These are phyloP conservation scores for Apiospora hydei DNA, from an alignment of 2,329 filamentous ascomycete genomes.

Conservation along the genomic window DNA sequence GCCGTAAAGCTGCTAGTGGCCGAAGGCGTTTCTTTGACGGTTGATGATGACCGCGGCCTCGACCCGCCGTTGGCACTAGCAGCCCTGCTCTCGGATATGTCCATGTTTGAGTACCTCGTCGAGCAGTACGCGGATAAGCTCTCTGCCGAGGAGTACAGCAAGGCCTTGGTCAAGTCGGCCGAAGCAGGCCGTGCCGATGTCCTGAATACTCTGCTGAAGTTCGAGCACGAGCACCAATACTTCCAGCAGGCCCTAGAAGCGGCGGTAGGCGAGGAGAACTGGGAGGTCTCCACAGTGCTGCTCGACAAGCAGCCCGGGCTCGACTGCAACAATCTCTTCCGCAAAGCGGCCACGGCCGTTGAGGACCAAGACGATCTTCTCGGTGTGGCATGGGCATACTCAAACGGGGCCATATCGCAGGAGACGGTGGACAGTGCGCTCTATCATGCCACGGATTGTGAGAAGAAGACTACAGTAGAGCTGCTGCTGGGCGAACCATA, in stretches of 20 bases:
- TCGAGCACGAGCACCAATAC: slow-evolving; percentile 40
- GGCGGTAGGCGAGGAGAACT: slow-evolving; percentile 45
- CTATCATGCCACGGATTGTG: slow-evolving; percentile 49
- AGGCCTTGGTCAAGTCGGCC: slow-evolving; percentile 48
- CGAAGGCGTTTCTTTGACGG: slow-evolving; percentile 45
- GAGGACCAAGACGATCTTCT: slow-evolving; percentile 46
- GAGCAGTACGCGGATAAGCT: slow-evolving; percentile 48
- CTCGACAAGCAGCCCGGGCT: slow-evolving; percentile 43
- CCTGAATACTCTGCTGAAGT: slow-evolving; percentile 48
- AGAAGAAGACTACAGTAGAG: slow-evolving; percentile 47
- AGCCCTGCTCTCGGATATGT: slow-evolving; percentile 46
- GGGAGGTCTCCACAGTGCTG: slow-evolving; percentile 47
- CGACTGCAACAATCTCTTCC: slow-evolving; percentile 46
- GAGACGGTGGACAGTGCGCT: slow-evolving; percentile 44
- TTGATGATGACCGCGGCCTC: slow-evolving; percentile 38
- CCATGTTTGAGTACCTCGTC: slow-evolving; percentile 51
- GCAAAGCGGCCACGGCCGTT: slow-evolving; percentile 41
- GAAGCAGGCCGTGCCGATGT: slow-evolving; percentile 48
- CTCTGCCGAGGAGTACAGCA: slow-evolving; percentile 47
- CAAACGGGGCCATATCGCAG: slow-evolving; percentile 41
- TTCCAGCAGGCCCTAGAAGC: slow-evolving; percentile 45
- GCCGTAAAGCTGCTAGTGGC: slow-evolving; percentile 50
- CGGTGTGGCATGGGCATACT: slow-evolving; percentile 47
- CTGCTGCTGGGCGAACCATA: slow-evolving; percentile 44
- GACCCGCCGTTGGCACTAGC: slow-evolving; percentile 47